Evolutionary conservation across 108 stramenopile species (phyloP), one percentile per base, ranked within the genome.

Genomic region (Chaetoceros muelleri): DNA sequence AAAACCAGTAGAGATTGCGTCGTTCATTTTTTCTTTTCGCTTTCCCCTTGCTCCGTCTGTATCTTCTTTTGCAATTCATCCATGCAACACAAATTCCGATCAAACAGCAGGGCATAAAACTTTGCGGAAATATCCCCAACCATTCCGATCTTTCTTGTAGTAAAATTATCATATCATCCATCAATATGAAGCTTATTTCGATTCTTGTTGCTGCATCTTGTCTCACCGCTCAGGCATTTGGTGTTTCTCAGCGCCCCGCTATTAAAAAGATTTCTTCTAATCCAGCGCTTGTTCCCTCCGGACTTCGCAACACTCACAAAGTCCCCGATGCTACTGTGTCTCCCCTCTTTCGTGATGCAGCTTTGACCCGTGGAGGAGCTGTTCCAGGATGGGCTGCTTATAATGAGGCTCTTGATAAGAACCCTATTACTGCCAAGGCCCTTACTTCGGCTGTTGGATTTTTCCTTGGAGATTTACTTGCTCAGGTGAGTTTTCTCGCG

Each of bases 381-480:
- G 79, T 90, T 58, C 92, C 87, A 44, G 85, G 85, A 66, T 81
- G 86, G 76, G 82, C 90, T 31, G 85, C 92, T 46, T 98, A 98
- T 84, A 94, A 92, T 49, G 76, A 82, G 24, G 88, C 90, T 27
- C 72, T 98, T 52, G 95, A 94, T 58, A 76, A 85, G 55, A 87
- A 85, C 24, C 97, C 97, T 19, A 81, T 98, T 64, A 71, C 84
- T 24, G 86, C 92, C 65, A 96, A 96, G 94, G 95, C 96, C 40
- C 61, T 74, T 66, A 98, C 96, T 19, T 94, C 93, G 28, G 79
- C 95, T 55, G 92, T 95, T 51, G 96, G 96, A 51, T 98, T 94
- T 87, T 85, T 90, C 28, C 73, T 96, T 56, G 94, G 95, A 48
- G 96, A 98, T 78, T 63, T 94, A 61, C 82, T 98, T 45, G 93